Base-by-base conservation (phyloP, 805 yeast species). In the Suhomyces pyralidae region DNA sequence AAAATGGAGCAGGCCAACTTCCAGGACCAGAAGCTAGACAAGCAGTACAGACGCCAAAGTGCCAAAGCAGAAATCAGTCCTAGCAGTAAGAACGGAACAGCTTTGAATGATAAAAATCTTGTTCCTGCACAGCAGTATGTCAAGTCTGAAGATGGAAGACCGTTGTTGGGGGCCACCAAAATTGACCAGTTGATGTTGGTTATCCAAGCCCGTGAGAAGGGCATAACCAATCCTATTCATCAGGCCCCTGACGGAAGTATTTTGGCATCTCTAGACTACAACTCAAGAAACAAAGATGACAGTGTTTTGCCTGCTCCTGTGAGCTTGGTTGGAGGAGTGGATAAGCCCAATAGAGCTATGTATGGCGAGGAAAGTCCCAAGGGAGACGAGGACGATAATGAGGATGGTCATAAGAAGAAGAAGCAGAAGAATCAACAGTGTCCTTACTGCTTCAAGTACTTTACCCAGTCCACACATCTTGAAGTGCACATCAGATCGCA, bases 101-200 rank as follows among this genome's bases (percentile, higher is more conserved):
- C 30, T 4, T 14, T 42, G 2, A 45, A 48, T 17, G 60, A 54
- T 45, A 61, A 66, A 40, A 69, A 66, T 10, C 61, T 76, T 40
- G 75, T 80, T 17, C 73, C 82, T 7, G 80, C 78, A 0, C 81
- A 76, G 52, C 81, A 78, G 48, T 68, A 76, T 45, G 70, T 73
- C 19, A 74, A 73, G 45, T 63, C 80, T 2, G 88, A 84, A 45
- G 88, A 84, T 58, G 85, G 86, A 1, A 71, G 88, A 49, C 90
- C 91, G 3, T 70, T 86, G 20, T 67, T 90, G 5, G 97, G 97
- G 1, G 90, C 92, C 3, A 92, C 97, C 0, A 88, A 88, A 63
- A 89, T 92, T 25, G 98, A 92, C 69, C 96, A 87, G 61, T 73
- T 92, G 62, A 90, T 92, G 97, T 76, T 92, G 47, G 88, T 90